Conservation (phyloP, 169 alveolate genomes). For the Eimeria maxima region DNA sequence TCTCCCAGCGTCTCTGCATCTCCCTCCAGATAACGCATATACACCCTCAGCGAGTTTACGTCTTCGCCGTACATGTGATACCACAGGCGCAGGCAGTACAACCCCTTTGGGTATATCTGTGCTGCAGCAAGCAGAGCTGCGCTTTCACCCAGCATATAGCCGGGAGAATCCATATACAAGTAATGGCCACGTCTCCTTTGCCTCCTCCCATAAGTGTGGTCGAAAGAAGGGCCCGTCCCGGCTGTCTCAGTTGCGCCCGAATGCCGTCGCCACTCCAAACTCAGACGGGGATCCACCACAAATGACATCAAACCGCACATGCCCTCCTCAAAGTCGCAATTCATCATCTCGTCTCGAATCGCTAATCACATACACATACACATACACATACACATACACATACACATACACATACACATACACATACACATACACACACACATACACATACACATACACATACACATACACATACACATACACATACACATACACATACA, state of each 20-base stretch:
- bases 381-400: not conserved
- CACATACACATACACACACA: not conserved
- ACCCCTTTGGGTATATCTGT: slow-evolving; percentile 84
- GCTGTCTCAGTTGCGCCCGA: slow-evolving; percentile 72
- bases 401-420: not conserved
- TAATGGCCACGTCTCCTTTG: slow-evolving; percentile 80
- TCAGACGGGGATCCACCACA: slow-evolving; percentile 45
- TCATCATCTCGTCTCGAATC: slow-evolving; percentile 35
- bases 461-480: no score
- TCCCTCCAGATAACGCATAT: slow-evolving; percentile 80
- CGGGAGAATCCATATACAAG: slow-evolving; percentile 86
- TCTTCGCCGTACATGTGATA: slow-evolving; percentile 88
- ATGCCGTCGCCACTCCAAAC: slow-evolving; percentile 49
- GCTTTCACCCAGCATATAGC: slow-evolving; percentile 87
- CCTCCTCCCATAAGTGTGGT: slow-evolving; percentile 84
- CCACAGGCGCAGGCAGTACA: slow-evolving; percentile 83
- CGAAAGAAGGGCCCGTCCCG: slow-evolving; percentile 86
- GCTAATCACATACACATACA: slow-evolving; percentile 29
- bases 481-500: no score
- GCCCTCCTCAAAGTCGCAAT: slow-evolving; percentile 82
- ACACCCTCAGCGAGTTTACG: slow-evolving; percentile 86
- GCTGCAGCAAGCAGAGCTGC: slow-evolving; percentile 85
- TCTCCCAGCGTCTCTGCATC: slow-evolving; percentile 71
- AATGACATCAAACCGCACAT: slow-evolving; percentile 77
- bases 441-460: no score